phyloP scores from a whole-genome alignment of 202 grass and related monocot species.

The Alloteropsis angusta region DNA sequence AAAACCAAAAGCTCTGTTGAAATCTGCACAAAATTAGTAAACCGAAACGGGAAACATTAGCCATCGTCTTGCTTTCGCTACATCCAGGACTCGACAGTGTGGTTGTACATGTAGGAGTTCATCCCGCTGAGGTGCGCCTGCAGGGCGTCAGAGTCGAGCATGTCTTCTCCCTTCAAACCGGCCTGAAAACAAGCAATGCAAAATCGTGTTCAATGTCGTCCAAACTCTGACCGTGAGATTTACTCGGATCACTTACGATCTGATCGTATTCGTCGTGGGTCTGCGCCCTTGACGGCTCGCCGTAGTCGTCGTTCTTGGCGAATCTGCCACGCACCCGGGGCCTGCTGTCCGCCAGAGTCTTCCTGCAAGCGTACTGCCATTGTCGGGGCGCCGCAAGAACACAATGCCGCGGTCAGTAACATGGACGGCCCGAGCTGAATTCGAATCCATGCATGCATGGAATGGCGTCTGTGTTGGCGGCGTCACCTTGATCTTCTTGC shows the following conservation, averaged over 20 bases:
- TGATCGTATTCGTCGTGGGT: conserved; percentile 51
- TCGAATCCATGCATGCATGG: neutral
- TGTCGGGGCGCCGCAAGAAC: neutral
- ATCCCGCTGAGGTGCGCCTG: conserved; percentile 40
- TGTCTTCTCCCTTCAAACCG: conserved; percentile 57
- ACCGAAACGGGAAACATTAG: neutral
- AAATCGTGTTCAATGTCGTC: neutral
- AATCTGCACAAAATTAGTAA: conserved; percentile 26
- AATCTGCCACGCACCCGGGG: conserved; percentile 87
- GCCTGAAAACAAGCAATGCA: conserved; percentile 20
- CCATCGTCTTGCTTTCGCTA: conserved; percentile 10
- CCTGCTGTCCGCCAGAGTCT: conserved; percentile 88
- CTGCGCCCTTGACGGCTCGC: conserved; percentile 41
- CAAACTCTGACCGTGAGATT: neutral
- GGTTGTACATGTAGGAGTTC: conserved; percentile 47
- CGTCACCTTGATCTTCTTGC: conserved; percentile 98
- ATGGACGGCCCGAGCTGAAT: neutral
- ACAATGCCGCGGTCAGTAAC: neutral
- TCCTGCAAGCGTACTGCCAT: conserved; percentile 90
- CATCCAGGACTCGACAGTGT: conserved; percentile 61
- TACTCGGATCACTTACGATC: conserved; percentile 31
- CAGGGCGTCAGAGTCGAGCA: conserved; percentile 49
- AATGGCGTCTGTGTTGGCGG: neutral
- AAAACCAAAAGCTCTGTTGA: conserved; percentile 6
- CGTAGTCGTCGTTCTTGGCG: conserved; percentile 87